Base-by-base conservation (phyloP, 2,329 filamentous ascomycete genomes). In the Alternaria dauci region DNA sequence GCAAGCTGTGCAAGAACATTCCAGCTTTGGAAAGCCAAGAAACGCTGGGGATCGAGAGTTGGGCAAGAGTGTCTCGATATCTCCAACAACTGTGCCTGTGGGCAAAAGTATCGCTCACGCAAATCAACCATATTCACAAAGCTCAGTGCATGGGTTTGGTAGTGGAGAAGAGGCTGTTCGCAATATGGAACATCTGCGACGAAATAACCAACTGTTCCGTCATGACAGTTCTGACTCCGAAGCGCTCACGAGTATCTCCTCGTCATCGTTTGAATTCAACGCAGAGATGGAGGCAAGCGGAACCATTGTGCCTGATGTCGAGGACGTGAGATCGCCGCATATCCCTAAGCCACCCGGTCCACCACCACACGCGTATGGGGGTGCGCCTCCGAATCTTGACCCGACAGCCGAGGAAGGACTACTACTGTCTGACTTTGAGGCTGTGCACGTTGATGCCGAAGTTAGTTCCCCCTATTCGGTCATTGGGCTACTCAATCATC, bases 281-380 rank as follows among this genome's bases (percentile, higher is more conserved):
- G 64, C 73, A 9, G 75, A 78, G 14, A 78, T 80, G 77, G 78
- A 79, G 62, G 78, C 78, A 9, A 80, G 78, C 44, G 79, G 79
- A 11, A 81, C 79, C 1, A 79, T 81, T 58, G 73, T 80, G 30
- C 77, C 78, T 39, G 76, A 79, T 14, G 61, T 64, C 39, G 71
- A 77, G 23, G 68, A 74, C 18, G 26, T 66, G 25, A 70, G 52
- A 58, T 74, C 73, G 11, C 70, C 75, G 30, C 68, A 73, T 30
- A 59, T 39, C 34, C 56, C 42, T 14, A 76, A 67, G 53, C 62
- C 62, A 30, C 61, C 61, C 41, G 58, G 51, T 30, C 30, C 55
- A 18, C 61, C 70, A 43, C 63, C 65, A 4, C 61, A 70, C 58
- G 55, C 59, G n/a, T 61, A 65, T n/a, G 70, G 75, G 59, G 71